Conservation (phyloP, 331 rosid genomes). For the Malus hybrid region DNA sequence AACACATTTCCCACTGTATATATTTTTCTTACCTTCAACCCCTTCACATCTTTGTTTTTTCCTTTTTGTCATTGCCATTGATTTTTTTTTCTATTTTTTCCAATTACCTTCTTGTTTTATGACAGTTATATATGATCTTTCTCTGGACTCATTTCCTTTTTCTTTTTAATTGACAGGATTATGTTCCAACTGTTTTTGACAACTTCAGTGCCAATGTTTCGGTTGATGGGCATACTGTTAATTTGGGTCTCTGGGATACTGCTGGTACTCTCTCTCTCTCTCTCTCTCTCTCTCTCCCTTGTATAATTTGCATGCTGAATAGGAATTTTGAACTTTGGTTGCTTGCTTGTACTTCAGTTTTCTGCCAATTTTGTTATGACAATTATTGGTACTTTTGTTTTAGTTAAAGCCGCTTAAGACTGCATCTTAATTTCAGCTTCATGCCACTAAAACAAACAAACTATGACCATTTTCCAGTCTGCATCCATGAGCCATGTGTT, state of each 20-base stretch:
- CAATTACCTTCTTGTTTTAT: background rate
- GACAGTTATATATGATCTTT: background rate
- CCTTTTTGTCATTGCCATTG: background rate
- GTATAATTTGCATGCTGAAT: background rate
- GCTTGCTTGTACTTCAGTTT: background rate
- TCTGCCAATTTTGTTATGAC: background rate
- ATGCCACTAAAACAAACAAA: background rate
- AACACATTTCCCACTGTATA: slow-evolving; percentile 54
- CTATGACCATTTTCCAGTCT: background rate
- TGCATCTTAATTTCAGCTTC: background rate
- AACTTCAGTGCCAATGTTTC: slow-evolving; percentile 48
- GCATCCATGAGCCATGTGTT: background rate
- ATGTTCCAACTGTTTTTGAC: slow-evolving; percentile 54
- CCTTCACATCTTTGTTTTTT: too few relatives aligned
- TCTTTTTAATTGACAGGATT: slow-evolving; percentile 27
- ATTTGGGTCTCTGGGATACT: slow-evolving; percentile 59
- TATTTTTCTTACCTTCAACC: background rate
- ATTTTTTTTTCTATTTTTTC: background rate
- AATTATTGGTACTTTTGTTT: background rate
- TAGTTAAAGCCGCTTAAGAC: background rate
- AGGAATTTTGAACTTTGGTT: background rate
- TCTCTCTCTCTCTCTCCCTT: too few relatives aligned
- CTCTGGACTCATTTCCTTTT: background rate
- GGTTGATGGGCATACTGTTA: slow-evolving; percentile 43
- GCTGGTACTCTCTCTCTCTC: slow-evolving; percentile 28